A percentile compares a stretch with the other conserved stretches of the same genome.
These are phyloP conservation scores for Populus alba DNA, from an alignment of 345 rosid species.

Conservation along the genomic window DNA sequence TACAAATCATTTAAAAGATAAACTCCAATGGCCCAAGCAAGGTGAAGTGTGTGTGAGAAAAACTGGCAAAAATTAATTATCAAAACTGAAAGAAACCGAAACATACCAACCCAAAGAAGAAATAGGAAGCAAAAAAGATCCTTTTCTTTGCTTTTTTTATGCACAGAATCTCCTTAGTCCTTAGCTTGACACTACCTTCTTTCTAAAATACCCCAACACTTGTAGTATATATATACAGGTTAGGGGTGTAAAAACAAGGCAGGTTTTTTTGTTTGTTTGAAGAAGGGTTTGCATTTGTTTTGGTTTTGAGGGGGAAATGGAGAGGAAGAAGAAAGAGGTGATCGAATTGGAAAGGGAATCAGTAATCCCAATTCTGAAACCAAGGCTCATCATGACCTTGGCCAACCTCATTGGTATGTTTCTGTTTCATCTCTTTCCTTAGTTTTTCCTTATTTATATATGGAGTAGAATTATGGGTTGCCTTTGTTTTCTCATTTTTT, in stretches of 20 bases:
- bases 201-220: not conserved
- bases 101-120: not conserved
- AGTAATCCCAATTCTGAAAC: slow-evolving; percentile 85
- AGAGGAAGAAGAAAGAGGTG: slow-evolving; percentile 51
- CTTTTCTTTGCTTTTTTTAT: not conserved
- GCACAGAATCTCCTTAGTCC: slow-evolving; percentile 25
- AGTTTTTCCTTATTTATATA: not conserved
- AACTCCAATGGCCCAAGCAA: not conserved
- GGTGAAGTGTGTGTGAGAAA: not conserved
- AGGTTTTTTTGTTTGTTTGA: not conserved
- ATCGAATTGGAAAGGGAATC: slow-evolving; percentile 88
- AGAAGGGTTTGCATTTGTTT: not conserved
- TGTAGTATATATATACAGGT: too few relatives aligned
- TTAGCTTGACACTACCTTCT: not conserved
- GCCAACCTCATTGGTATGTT: slow-evolving; percentile 81
- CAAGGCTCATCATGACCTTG: slow-evolving; percentile 86
- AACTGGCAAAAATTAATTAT: not conserved
- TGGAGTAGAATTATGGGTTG: not conserved
- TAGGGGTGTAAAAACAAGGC: not conserved
- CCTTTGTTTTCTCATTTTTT: slow-evolving; percentile 2
- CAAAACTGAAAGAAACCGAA: not conserved
- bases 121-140: not conserved
- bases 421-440: too few relatives aligned
- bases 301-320: slow-evolving; percentile 5
- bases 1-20: too few relatives aligned